Evolutionary conservation across 192 early-diverging fungal genomes (phyloP).

Genomic region (Helicostylum pulchrum): DNA sequence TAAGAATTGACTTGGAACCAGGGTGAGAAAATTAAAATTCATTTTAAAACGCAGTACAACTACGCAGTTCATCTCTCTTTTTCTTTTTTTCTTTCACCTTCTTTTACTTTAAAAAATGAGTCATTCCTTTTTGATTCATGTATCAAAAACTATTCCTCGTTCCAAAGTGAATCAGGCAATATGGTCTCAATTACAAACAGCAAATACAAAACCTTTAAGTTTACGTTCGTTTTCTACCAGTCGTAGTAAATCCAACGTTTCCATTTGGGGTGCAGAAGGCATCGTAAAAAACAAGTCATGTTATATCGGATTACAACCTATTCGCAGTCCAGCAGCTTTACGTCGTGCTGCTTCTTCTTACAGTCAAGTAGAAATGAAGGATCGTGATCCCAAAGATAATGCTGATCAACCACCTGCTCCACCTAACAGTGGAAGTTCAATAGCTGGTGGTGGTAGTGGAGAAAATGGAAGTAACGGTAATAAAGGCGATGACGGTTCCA

Average conservation of each 20-base stretch:
- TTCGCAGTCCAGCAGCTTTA: slow-evolving; percentile 17
- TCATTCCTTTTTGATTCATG: slow-evolving; percentile 30
- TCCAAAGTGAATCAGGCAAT: slow-evolving; percentile 24
- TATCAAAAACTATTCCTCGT: slow-evolving; percentile 37
- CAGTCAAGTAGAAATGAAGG: slow-evolving; percentile 1
- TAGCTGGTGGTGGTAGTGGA: slow-evolving; percentile 7
- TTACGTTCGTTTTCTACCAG: slow-evolving; percentile 9
- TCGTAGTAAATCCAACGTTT: slow-evolving; percentile 5
- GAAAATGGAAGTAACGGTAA: slow-evolving; percentile 6
- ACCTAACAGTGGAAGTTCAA: neutral
- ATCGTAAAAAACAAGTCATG: slow-evolving; percentile 24
- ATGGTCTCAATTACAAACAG: slow-evolving; percentile 14
- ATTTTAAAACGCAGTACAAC: too few species aligned
- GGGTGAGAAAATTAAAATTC: too few species aligned
- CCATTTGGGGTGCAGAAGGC: slow-evolving; percentile 32
- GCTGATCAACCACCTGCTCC: slow-evolving; percentile 17
- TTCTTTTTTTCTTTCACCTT: neutral
- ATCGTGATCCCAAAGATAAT: slow-evolving; percentile 31
- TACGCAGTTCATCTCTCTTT: neutral
- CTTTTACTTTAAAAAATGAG: slow-evolving; percentile 18
- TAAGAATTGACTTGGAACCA: too few species aligned
- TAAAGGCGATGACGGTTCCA: slow-evolving; percentile 27
- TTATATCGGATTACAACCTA: slow-evolving; percentile 24
- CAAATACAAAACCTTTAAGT: neutral
- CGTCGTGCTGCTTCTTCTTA: slow-evolving; percentile 13